A percentile compares a stretch with the other conserved stretches of the same genome.
phyloP scores from a whole-genome alignment of 495 filamentous ascomycete species.

The Penicillium egyptiacum region DNA sequence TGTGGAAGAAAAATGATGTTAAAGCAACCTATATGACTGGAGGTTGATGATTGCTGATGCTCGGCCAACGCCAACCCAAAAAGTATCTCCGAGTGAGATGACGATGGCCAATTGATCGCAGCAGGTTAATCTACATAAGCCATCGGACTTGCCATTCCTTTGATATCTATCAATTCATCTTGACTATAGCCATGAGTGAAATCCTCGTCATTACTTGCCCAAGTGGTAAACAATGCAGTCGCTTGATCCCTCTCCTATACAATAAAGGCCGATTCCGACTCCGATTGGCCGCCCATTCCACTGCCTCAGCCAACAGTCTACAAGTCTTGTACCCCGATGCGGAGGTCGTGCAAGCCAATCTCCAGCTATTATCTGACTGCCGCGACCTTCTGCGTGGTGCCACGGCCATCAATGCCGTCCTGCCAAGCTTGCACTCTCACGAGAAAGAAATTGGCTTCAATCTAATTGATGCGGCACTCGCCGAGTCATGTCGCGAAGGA shows the following conservation, averaged over 20 bases:
- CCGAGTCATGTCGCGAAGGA: not conserved
- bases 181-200: not conserved
- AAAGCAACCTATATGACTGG: not conserved
- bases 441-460: constrained; percentile 1
- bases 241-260: constrained; percentile 3
- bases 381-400: not conserved
- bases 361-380: not conserved
- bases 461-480: not conserved
- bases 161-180: too few species aligned
- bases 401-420: not conserved
- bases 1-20: not conserved
- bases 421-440: not conserved
- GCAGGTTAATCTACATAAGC: too few species aligned
- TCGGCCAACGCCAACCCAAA: not conserved
- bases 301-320: not conserved
- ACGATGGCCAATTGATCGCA: not conserved
- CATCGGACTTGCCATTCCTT: too few species aligned
- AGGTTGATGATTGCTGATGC: not conserved
- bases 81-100: not conserved
- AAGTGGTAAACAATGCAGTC: constrained; percentile 3
- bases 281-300: not conserved
- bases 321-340: not conserved
- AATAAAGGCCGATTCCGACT: not conserved
- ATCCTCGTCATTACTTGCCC: constrained; percentile 3
- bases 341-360: not conserved